phyloP scores from a whole-genome alignment of 2,329 filamentous ascomycete species.

The Clonostachys sp. region DNA sequence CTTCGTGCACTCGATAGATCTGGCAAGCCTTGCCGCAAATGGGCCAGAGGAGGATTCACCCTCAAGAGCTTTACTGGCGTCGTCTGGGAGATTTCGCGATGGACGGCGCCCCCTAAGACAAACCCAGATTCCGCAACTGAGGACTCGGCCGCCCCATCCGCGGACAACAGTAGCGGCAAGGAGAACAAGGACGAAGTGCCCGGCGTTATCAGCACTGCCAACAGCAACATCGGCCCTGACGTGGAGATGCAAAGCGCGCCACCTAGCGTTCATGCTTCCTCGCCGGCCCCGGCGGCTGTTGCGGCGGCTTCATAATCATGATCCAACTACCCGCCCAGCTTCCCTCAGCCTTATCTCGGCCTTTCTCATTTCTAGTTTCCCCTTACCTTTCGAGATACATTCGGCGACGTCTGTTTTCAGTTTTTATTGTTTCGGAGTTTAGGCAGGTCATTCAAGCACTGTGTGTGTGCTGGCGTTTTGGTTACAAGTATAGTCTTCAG shows the following conservation, averaged over 20 bases:
- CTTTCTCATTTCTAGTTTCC: neutral
- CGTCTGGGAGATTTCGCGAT: constrained; percentile 75
- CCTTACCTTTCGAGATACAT: neutral
- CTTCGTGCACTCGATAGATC: constrained; percentile 90
- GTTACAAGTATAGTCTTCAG: too few species aligned
- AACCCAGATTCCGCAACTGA: constrained; percentile 38
- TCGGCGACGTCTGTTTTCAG: neutral
- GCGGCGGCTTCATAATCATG: constrained; percentile 32
- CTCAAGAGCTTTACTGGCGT: constrained; percentile 93
- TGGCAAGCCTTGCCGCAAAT: constrained; percentile 87
- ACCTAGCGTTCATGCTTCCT: constrained; percentile 44
- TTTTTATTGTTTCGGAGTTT: neutral
- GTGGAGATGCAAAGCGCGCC: constrained; percentile 47
- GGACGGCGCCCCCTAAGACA: constrained; percentile 68
- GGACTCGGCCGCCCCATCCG: constrained; percentile 39
- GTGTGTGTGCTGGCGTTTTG: too few species aligned
- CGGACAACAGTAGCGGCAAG: constrained; percentile 51
- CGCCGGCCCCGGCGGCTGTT: constrained; percentile 44
- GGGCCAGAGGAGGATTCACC: constrained; percentile 76
- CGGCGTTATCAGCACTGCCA: constrained; percentile 41
- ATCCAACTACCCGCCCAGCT: constrained; percentile 4
- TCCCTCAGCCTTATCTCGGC: constrained; percentile 15
- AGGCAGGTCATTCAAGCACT: too few species aligned
- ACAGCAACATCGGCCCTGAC: constrained; percentile 37
- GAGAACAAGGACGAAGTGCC: constrained; percentile 59